These are phyloP conservation scores for Clohesyomyces aquaticus DNA, from an alignment of 495 filamentous ascomycete species.

Conservation along the genomic window DNA sequence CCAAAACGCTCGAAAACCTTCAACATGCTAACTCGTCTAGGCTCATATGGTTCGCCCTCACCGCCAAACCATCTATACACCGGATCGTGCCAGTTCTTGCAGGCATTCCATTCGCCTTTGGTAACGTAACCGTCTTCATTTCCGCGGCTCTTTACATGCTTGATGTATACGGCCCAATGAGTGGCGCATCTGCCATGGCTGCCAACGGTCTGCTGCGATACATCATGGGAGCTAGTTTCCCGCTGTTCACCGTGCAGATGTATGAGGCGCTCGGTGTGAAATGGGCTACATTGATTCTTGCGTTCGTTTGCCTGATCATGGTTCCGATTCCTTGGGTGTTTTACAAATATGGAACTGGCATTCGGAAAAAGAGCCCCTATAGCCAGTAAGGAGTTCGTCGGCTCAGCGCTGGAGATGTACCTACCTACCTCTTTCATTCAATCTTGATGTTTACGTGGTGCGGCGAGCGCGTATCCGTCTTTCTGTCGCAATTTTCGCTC, in stretches of 20 bases:
- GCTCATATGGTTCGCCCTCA: slow-evolving; percentile 61
- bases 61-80: slow-evolving; percentile 42
- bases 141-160: slow-evolving; percentile 56
- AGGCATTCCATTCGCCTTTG: slow-evolving; percentile 66
- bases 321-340: too few relatives aligned
- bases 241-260: slow-evolving; percentile 57
- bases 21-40: slow-evolving; percentile 10
- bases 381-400: too few relatives aligned
- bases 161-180: slow-evolving; percentile 61
- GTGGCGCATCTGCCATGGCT: slow-evolving; percentile 63
- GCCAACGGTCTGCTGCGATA: slow-evolving; percentile 69
- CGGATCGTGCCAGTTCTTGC: slow-evolving; percentile 58
- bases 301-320: too few relatives aligned
- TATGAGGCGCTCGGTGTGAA: too few relatives aligned
- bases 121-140: slow-evolving; percentile 62
- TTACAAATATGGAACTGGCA: too few relatives aligned
- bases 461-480: too few relatives aligned
- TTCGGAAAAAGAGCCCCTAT: too few relatives aligned
- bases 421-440: too few relatives aligned
- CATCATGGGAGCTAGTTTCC: slow-evolving; percentile 63
- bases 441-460: too few relatives aligned
- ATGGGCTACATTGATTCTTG: too few relatives aligned
- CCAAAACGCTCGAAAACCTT: background rate
- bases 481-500: too few relatives aligned
- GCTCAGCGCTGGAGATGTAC: too few relatives aligned